Percentiles rank a stretch among this genome's conserved stretches.
Conservation (phyloP, 2,329 filamentous ascomycete genomes). For the Myrmaecium sp. region DNA sequence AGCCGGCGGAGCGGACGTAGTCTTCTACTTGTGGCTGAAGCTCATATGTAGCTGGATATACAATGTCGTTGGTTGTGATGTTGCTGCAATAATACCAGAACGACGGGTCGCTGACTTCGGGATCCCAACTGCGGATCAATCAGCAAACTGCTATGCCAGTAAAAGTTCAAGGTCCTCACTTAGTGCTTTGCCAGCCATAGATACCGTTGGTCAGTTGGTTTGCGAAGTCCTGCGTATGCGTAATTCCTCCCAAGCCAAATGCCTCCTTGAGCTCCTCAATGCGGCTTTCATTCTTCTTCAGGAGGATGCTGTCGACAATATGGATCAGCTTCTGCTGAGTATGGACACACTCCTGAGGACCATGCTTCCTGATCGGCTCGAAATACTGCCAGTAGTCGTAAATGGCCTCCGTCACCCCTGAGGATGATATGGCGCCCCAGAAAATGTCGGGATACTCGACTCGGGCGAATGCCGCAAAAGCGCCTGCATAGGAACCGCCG, state of each 20-base stretch:
- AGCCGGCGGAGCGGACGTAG: conserved; percentile 32
- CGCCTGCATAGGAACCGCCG: conserved; percentile 70
- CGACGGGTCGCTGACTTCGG: conserved; percentile 28
- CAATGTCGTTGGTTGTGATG: conserved; percentile 28
- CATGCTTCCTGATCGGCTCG: conserved; percentile 39
- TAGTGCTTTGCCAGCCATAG: conserved; percentile 33
- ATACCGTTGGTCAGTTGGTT: conserved; percentile 28
- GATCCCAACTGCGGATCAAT: conserved; percentile 39
- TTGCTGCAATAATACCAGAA: conserved; percentile 40
- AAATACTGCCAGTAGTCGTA: conserved; percentile 58
- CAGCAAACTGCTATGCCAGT: not conserved
- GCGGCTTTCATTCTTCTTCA: conserved; percentile 28
- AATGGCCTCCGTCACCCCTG: conserved; percentile 61
- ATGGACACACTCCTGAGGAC: conserved; percentile 44
- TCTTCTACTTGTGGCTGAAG: conserved; percentile 23
- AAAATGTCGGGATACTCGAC: conserved; percentile 63
- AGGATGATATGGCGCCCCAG: conserved; percentile 65
- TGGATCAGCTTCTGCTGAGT: conserved; percentile 44
- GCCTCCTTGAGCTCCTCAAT: conserved; percentile 31
- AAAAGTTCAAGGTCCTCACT: conserved; percentile 5
- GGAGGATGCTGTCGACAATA: conserved; percentile 41
- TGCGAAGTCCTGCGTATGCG: conserved; percentile 37
- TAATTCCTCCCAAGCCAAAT: conserved; percentile 35
- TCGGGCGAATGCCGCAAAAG: conserved; percentile 59
- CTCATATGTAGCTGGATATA: conserved; percentile 25